Percentiles rank a stretch among this genome's conserved stretches.
These are phyloP conservation scores for Tulasnella sp. DNA, from an alignment of 768 basidiomycete species.

Conservation along the genomic window DNA sequence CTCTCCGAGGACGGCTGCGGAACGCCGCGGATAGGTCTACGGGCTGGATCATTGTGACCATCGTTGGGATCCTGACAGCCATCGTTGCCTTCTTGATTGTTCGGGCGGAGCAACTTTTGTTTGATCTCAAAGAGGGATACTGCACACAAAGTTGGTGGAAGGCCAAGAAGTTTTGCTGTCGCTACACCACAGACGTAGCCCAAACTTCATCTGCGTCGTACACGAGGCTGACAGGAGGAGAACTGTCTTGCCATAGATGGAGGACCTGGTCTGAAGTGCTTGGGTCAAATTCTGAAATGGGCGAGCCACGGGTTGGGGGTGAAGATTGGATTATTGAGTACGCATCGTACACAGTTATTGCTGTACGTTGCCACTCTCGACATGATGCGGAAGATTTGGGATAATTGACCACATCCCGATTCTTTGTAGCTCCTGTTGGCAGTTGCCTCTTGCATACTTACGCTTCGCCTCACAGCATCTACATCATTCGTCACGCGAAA, in stretches of 20 bases:
- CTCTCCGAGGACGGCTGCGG: conserved; percentile 52
- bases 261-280: conserved; percentile 60
- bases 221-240: not conserved
- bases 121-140: conserved; percentile 87
- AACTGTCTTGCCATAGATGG: conserved; percentile 52
- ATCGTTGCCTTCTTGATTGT: conserved; percentile 79
- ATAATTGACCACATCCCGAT: too few relatives aligned
- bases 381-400: too few relatives aligned
- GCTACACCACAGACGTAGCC: conserved; percentile 20
- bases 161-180: conserved; percentile 77
- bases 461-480: conserved; percentile 78
- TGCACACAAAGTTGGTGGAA: conserved; percentile 61
- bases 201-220: conserved; percentile 1
- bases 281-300: conserved; percentile 25
- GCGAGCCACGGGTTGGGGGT: conserved; percentile 25
- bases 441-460: conserved; percentile 61
- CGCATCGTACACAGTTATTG: conserved; percentile 57
- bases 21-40: conserved; percentile 64
- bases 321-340: conserved; percentile 50
- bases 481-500: conserved; percentile 82
- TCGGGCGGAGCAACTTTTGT: conserved; percentile 77
- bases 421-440: conserved; percentile 64
- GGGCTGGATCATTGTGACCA: conserved; percentile 83
- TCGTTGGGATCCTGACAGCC: conserved; percentile 80
- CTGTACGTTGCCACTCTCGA: too few relatives aligned